Conservation (phyloP, 768 basidiomycete genomes). For the Rhodotorula taiwanensis region DNA sequence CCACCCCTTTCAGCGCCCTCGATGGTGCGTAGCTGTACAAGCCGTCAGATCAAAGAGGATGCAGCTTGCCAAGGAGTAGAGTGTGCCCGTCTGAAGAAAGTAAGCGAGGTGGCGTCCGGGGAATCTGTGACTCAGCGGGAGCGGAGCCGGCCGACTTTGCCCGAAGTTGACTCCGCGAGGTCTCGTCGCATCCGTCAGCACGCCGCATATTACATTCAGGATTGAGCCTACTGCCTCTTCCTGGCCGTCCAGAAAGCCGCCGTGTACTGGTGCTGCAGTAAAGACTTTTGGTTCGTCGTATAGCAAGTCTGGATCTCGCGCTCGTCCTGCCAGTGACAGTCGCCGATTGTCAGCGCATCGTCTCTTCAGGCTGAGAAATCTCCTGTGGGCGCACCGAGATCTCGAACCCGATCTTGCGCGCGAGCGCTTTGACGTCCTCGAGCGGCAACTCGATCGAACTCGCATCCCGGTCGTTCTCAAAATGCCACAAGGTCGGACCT, state of each 20-base stretch:
- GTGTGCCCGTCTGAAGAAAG: background rate
- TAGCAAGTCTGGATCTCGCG: slow-evolving; percentile 73
- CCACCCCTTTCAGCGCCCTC: too few relatives aligned
- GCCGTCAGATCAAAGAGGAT: too few relatives aligned
- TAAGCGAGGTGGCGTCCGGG: too few relatives aligned
- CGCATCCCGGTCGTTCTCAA: slow-evolving; percentile 75
- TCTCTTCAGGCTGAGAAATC: too few relatives aligned
- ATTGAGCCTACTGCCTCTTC: too few relatives aligned
- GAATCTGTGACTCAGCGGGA: too few relatives aligned
- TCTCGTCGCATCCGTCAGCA: too few relatives aligned
- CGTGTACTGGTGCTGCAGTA: slow-evolving; percentile 79
- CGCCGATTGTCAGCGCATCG: background rate
- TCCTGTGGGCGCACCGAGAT: slow-evolving; percentile 68
- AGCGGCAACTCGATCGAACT: slow-evolving; percentile 78
- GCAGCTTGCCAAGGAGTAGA: too few relatives aligned
- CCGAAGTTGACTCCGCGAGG: too few relatives aligned
- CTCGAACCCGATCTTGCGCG: slow-evolving; percentile 68
- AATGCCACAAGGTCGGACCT: slow-evolving; percentile 97
- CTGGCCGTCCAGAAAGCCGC: slow-evolving; percentile 65
- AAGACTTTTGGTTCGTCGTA: slow-evolving; percentile 68
- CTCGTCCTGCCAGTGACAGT: slow-evolving; percentile 58
- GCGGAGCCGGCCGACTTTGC: too few relatives aligned
- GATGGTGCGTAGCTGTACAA: too few relatives aligned
- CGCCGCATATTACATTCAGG: too few relatives aligned
- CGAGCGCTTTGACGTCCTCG: slow-evolving; percentile 77